Percentiles rank a stretch among this genome's conserved stretches.
Conservation (phyloP, 345 rosid genomes). For the Mercurialis annua region DNA sequence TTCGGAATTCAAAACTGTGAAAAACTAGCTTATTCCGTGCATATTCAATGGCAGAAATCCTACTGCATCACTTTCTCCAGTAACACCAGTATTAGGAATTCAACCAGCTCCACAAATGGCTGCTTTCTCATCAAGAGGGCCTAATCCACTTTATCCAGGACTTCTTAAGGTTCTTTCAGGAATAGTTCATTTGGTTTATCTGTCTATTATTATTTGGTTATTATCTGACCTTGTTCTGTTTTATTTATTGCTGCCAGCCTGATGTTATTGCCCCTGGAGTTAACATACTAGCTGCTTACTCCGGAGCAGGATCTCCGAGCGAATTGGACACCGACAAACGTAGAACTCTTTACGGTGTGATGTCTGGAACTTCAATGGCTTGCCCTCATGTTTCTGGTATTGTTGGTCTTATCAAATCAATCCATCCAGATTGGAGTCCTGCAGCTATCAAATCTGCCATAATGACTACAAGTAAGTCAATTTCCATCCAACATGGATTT, state of each 20-base stretch:
- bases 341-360: slow-evolving; percentile 8
- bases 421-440: slow-evolving; percentile 44
- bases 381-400: slow-evolving; percentile 39
- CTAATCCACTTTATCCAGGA: not conserved
- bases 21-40: not conserved
- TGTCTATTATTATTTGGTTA: not conserved
- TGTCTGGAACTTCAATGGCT: slow-evolving; percentile 43
- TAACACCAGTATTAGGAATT: not conserved
- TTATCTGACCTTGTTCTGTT: not conserved
- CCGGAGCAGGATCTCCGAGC: slow-evolving; percentile 11
- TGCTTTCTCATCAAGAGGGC: slow-evolving; percentile 38
- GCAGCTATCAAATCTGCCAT: slow-evolving; percentile 47
- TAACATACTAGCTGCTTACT: slow-evolving; percentile 35
- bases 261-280: slow-evolving; percentile 47
- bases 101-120: slow-evolving; percentile 15
- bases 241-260: slow-evolving; percentile 34
- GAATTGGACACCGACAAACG: not conserved
- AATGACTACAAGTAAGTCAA: slow-evolving; percentile 37
- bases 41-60: not conserved
- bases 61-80: slow-evolving; percentile 3
- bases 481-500: not conserved
- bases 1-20: not conserved
- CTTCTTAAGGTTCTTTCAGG: slow-evolving; percentile 15
- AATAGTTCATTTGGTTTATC: not conserved
- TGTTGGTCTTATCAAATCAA: slow-evolving; percentile 37